These are phyloP conservation scores for Lecanosticta acicola DNA, from an alignment of 2,329 filamentous ascomycete species.

Conservation along the genomic window DNA sequence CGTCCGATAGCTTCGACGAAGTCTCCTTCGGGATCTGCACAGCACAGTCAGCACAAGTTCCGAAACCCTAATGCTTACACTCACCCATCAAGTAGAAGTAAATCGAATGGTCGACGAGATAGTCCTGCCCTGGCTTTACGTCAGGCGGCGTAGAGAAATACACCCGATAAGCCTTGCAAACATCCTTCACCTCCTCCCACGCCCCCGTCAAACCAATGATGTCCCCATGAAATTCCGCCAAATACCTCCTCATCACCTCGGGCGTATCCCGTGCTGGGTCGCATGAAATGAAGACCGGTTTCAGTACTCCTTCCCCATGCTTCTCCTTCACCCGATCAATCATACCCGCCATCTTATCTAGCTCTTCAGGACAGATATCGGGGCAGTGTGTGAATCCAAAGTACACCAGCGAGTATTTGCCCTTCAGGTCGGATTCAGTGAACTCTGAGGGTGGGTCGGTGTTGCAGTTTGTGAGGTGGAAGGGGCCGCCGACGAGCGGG, in stretches of 20 bases:
- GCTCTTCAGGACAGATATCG: slow-evolving; percentile 96
- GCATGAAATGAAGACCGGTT: slow-evolving; percentile 89
- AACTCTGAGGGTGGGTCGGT: slow-evolving; percentile 57
- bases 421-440: slow-evolving; percentile 74
- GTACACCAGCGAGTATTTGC: slow-evolving; percentile 83
- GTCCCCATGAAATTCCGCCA: slow-evolving; percentile 81
- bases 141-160: slow-evolving; percentile 92
- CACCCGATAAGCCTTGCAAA: slow-evolving; percentile 93
- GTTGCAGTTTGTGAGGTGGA: slow-evolving; percentile 75
- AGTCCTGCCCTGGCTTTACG: slow-evolving; percentile 90
- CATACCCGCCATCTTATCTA: slow-evolving; percentile 98
- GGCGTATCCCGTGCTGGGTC: slow-evolving; percentile 89
- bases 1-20: slow-evolving; percentile 95
- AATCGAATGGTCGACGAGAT: slow-evolving; percentile 96
- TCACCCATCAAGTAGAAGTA: slow-evolving; percentile 96
- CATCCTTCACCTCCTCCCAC: slow-evolving; percentile 86
- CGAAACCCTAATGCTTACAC: slow-evolving; percentile 24
- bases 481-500: slow-evolving; percentile 87
- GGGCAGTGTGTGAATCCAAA: slow-evolving; percentile 98
- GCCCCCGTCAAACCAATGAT: slow-evolving; percentile 87
- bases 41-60: slow-evolving; percentile 1
- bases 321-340: slow-evolving; percentile 60
- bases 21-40: slow-evolving; percentile 81
- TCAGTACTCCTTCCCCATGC: slow-evolving; percentile 48
- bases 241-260: slow-evolving; percentile 74